These are phyloP conservation scores for Phytophthora litchii DNA, from an alignment of 352 stramenopile genomes.

Conservation along the genomic window DNA sequence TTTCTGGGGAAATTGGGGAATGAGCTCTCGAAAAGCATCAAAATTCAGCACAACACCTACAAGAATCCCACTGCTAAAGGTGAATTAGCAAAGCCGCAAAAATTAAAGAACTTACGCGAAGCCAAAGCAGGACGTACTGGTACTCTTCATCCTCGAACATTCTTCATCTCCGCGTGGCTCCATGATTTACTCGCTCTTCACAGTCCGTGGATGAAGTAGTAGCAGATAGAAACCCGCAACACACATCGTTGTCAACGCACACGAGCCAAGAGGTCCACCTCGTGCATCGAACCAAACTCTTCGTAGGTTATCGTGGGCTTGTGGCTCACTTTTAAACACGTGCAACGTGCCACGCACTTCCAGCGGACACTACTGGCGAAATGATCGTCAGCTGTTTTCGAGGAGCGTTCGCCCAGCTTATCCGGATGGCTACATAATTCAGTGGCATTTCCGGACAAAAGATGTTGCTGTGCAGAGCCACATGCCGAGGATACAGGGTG, in stretches of 20 bases:
- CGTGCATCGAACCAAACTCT: slow-evolving; percentile 9
- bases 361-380: slow-evolving; percentile 13
- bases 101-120: background rate
- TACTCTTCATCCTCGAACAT: background rate
- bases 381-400: slow-evolving; percentile 20
- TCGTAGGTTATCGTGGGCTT: background rate
- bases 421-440: slow-evolving; percentile 8
- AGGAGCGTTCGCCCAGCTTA: background rate
- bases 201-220: background rate
- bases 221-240: slow-evolving; percentile 1
- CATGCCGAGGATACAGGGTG: background rate
- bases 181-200: background rate
- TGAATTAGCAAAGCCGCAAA: background rate
- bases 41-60: background rate
- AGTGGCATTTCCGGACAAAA: slow-evolving; percentile 9
- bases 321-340: background rate
- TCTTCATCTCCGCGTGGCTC: slow-evolving; percentile 8
- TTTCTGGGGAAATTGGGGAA: slow-evolving; percentile 19
- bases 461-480: background rate
- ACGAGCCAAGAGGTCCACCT: slow-evolving; percentile 1
- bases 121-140: background rate
- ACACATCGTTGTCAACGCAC: background rate
- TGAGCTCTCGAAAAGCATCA: slow-evolving; percentile 13
- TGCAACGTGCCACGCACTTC: background rate
- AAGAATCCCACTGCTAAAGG: background rate